A percentile compares a stretch with the other conserved stretches of the same genome.
These are phyloP conservation scores for Cryptococcus depauperatus DNA, from an alignment of 1,284 basidiomycete genomes.

Conservation along the genomic window DNA sequence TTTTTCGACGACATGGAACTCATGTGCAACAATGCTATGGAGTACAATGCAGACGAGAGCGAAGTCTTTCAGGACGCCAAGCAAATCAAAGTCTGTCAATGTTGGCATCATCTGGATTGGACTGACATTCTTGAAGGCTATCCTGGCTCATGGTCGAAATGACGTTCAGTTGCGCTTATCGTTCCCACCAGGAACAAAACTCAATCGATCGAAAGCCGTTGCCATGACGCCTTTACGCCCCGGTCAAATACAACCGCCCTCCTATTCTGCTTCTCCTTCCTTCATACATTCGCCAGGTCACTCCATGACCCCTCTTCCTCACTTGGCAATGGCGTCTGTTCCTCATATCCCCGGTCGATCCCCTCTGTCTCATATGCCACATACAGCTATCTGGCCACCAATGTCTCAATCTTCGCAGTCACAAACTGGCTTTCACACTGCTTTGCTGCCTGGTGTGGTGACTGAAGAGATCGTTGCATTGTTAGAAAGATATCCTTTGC, in stretches of 20 bases:
- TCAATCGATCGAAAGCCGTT: neutral
- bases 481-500: constrained; percentile 32
- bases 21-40: constrained; percentile 82
- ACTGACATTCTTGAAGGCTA: constrained; percentile 6
- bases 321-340: neutral
- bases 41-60: constrained; percentile 80
- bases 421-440: constrained; percentile 11
- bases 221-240: neutral
- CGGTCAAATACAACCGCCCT: too few species aligned
- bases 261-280: too few species aligned
- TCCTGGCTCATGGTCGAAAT: constrained; percentile 10
- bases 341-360: neutral
- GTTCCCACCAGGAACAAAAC: constrained; percentile 8
- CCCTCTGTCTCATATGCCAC: neutral
- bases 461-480: constrained; percentile 39
- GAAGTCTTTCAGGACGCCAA: constrained; percentile 77
- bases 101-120: neutral
- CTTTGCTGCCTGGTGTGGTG: constrained; percentile 35
- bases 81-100: constrained; percentile 51
- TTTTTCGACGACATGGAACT: constrained; percentile 74
- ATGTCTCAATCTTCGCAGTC: constrained; percentile 2
- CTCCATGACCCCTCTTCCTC: too few species aligned
- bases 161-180: constrained; percentile 8
- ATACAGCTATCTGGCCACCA: neutral
- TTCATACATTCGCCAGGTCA: too few species aligned